Base-by-base conservation (phyloP, 2,329 filamentous ascomycete species). In the Alternaria novae-zelandiae region DNA sequence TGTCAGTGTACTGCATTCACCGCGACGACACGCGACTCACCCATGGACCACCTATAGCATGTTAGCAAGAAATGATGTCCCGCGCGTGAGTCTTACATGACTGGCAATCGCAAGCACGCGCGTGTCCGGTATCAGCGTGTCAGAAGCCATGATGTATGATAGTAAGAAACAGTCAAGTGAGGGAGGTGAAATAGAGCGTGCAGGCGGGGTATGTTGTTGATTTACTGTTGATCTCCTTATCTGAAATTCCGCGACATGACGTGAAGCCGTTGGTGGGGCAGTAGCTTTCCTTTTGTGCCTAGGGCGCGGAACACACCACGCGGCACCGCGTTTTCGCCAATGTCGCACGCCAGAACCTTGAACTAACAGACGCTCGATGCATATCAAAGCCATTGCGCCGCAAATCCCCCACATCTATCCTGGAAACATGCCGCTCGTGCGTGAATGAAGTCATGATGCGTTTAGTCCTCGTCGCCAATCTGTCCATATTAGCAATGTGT, bases 21-120 rank as follows among this genome's bases (percentile, higher is more conserved):
- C 45, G 36, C 51, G 25, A 23, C 12, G 25, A 12, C 20, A 45
- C 26, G 51, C 53, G 41, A 85, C 88, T 87, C 83, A 92, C 90
- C 90, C 90, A 73, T 90, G 91, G 70, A 90, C 89, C 74, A 93
- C 89, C 90, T 92, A 63, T 66, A 60, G 60, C 56, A 54, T 50
- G 65, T 79, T 67, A 78, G 77, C 54, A 55, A 77, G 54, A 64
- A 59, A 63, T 21, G 26, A 23, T 21, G 66, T 57, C 41, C 11
- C 41, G 57, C 61, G 49, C 53, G 50, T 73, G 73, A 74, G 65
- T 82, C 90, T 82, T 91, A 97, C 94, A 94, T 97, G 94, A 82
- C 94, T 97, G 79, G 94, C 94, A 73, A 97, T 88, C 62, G 94
- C 94, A 77, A 97, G 86, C 66, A 97, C 93, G 73, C 86, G 83